Conservation (phyloP, 225 moss, liverwort and hornwort species). For the Bryum argenteum region DNA sequence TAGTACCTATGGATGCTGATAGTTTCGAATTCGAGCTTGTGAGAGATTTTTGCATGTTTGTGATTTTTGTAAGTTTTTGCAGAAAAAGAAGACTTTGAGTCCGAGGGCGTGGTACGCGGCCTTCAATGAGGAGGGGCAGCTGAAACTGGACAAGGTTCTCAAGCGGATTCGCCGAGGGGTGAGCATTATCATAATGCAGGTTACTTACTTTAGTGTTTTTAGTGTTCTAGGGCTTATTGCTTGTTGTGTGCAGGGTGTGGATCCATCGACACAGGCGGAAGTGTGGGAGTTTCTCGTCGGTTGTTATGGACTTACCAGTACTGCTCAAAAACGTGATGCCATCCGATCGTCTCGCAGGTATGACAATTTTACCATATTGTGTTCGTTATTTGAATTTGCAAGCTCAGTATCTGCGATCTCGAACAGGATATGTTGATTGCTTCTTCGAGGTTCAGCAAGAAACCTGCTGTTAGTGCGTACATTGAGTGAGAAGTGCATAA, state of each 20-base stretch:
- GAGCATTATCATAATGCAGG: conserved; percentile 26
- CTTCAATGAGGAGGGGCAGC: conserved; percentile 76
- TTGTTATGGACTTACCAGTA: conserved; percentile 75
- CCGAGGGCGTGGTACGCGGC: conserved; percentile 81
- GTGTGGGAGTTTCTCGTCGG: conserved; percentile 98
- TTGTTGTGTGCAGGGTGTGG: conserved; percentile 83
- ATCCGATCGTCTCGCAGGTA: conserved; percentile 95
- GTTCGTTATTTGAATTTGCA: too few species aligned
- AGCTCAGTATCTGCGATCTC: too few species aligned
- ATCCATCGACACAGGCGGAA: conserved; percentile 90
- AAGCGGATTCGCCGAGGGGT: conserved; percentile 92
- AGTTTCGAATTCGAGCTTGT: too few species aligned
- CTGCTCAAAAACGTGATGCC: conserved; percentile 73
- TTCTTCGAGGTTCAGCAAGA: too few species aligned
- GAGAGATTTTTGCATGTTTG: neutral
- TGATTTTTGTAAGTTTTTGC: conserved; percentile 38
- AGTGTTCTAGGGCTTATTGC: conserved; percentile 18
- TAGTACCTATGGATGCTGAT: conserved; percentile 10
- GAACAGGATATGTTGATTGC: too few species aligned
- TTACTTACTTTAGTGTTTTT: neutral
- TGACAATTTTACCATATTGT: too few species aligned
- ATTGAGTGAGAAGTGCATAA: too few species aligned
- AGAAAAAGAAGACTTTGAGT: conserved; percentile 91
- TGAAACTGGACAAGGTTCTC: conserved; percentile 79
- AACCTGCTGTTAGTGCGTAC: too few species aligned